These are phyloP conservation scores for Exsudoporus floridanus DNA, from an alignment of 1,284 basidiomycete genomes.

Conservation along the genomic window DNA sequence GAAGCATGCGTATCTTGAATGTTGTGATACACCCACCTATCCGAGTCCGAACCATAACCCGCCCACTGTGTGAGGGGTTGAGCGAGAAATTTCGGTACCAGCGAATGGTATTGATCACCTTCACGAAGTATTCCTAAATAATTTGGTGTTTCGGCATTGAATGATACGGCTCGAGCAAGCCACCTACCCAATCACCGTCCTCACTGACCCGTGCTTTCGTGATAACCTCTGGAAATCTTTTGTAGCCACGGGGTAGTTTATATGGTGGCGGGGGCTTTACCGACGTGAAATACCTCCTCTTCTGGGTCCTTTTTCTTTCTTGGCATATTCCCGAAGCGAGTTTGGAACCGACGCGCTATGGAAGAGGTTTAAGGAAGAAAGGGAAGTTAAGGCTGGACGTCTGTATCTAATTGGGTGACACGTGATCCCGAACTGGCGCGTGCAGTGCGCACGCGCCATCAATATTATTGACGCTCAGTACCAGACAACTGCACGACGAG, in stretches of 20 bases:
- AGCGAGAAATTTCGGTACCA: constrained; percentile 5
- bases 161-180: neutral
- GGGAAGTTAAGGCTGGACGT: neutral
- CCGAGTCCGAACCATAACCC: constrained; percentile 47
- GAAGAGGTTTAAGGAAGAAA: neutral
- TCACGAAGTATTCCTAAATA: constrained; percentile 57
- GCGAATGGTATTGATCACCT: constrained; percentile 39
- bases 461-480: neutral
- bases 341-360: neutral
- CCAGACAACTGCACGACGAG: neutral
- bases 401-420: constrained; percentile 1
- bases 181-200: constrained; percentile 45
- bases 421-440: constrained; percentile 17
- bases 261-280: constrained; percentile 30
- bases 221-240: constrained; percentile 48
- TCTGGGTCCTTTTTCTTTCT: constrained; percentile 27
- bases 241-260: neutral
- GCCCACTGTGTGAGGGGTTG: constrained; percentile 44
- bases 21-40: constrained; percentile 39
- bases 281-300: constrained; percentile 52
- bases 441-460: constrained; percentile 10
- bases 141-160: neutral
- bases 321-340: constrained; percentile 21
- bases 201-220: constrained; percentile 47
- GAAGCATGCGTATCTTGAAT: neutral